Percentiles rank a stretch among this genome's conserved stretches.
Evolutionary conservation across 139 green algal genomes (phyloP).

Genomic region (Coelastrella sp.): DNA sequence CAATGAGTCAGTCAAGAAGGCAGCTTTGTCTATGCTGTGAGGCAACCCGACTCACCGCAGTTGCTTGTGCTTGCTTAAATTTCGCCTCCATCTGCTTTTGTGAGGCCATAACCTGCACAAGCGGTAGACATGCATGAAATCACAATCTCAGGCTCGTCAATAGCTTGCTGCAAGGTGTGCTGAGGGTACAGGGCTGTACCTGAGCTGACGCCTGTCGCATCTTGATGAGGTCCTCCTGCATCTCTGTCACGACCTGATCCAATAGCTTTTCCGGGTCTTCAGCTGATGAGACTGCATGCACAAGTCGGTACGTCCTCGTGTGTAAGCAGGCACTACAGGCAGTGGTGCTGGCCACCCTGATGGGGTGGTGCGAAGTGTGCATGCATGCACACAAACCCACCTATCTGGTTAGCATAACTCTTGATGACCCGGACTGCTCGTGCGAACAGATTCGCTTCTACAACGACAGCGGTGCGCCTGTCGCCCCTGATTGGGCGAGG

Average conservation of each 20-base stretch:
- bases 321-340: background rate
- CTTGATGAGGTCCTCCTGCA: conserved; percentile 98
- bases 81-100: conserved; percentile 98
- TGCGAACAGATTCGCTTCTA: conserved; percentile 93
- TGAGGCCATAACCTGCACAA: conserved; percentile 91
- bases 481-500: conserved; percentile 1
- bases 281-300: conserved; percentile 70
- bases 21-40: no score
- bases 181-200: conserved; percentile 53
- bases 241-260: conserved; percentile 97
- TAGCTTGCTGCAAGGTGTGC: background rate
- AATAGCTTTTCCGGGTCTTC: conserved; percentile 99
- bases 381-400: conserved; percentile 56
- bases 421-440: conserved; percentile 85
- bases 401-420: conserved; percentile 92
- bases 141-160: background rate
- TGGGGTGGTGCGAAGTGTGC: background rate
- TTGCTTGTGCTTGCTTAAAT: conserved; percentile 86
- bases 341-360: background rate
- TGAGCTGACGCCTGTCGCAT: conserved; percentile 97
- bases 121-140: background rate
- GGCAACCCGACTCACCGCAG: conserved; percentile 61
- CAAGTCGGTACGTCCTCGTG: background rate
- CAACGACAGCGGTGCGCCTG: conserved; percentile 53
- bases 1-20: no score